Base-by-base conservation (phyloP, 352 stramenopile genomes). In the Blastocystis hominis region DNA sequence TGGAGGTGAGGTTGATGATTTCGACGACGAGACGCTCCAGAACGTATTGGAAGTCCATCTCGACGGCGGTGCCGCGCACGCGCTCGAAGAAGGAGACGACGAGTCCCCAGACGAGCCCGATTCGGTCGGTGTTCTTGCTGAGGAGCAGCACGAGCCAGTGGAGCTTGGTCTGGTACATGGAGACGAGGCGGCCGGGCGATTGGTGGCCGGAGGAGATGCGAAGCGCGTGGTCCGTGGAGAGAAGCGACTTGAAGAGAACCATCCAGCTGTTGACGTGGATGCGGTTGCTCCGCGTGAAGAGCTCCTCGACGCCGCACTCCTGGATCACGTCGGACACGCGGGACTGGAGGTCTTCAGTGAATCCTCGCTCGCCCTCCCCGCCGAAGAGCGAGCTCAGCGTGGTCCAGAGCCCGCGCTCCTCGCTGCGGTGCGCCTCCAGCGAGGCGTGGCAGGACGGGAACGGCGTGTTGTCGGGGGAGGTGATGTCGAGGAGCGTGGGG, bases 251-350 rank as follows among this genome's bases (percentile, higher is more conserved):
- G 56, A 84, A 84, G 4, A 84, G 50, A 15, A 84, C 38, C 24
- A 68, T 84, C 72, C 72, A 84, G 20, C 10, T 34, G 56, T 84
- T 84, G n/a, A 84, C 72, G 15, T 68, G 59, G 50, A 84, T 66
- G 15, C 72, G 72, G 44, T 68, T 84, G 40, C 72, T 84, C 55
- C 62, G 59, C 17, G 47, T 64, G 56, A 84, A 84, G 3, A 69
- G 34, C 24, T 84, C 72, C 44, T 84, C 72, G n/a, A 84, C 46
- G 20, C 62, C 40, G n/a, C 47, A 64, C 30, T 50, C 53, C 30
- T 68, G 50, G n/a, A 84, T 44, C 4, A 46, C 56, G 20, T 84
- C 72, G 24, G 59, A 53, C 1, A 84, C 42, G 6, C 44, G 3
- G 20, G 50, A 17, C n/a, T 66, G 44, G 17, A 84, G 50, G 10